phyloP scores from a whole-genome alignment of 1,284 basidiomycete species.

The Filobasidium uniguttulatum region DNA sequence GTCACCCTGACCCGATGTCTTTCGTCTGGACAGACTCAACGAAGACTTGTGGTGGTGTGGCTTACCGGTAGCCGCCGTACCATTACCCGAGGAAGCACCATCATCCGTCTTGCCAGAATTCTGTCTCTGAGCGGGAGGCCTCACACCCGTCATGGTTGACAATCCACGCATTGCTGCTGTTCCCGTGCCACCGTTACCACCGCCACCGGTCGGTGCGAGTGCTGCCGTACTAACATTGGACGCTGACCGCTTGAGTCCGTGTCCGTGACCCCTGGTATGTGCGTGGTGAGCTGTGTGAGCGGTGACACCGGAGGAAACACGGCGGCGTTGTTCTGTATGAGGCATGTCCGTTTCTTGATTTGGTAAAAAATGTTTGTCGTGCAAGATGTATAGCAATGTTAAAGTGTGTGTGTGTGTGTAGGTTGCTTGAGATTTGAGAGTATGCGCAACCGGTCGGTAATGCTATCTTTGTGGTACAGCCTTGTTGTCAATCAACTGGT shows the following conservation, averaged over 20 bases:
- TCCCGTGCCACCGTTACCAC: background rate
- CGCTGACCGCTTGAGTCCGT: background rate
- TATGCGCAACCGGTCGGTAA: too few relatives aligned
- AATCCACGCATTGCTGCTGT: background rate
- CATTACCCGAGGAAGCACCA: too few relatives aligned
- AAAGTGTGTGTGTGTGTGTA: too few relatives aligned
- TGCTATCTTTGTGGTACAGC: too few relatives aligned
- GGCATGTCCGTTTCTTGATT: too few relatives aligned
- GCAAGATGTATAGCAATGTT: too few relatives aligned
- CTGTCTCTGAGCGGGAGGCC: background rate
- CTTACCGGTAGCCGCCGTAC: too few relatives aligned
- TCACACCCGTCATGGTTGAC: background rate
- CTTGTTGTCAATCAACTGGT: too few relatives aligned
- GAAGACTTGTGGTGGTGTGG: slow-evolving; percentile 3
- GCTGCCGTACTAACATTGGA: background rate
- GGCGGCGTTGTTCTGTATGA: background rate
- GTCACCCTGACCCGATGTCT: background rate
- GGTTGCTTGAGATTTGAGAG: too few relatives aligned
- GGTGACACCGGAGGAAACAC: background rate
- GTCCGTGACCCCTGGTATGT: background rate
- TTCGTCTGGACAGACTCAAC: background rate
- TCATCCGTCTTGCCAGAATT: background rate
- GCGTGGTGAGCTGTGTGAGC: background rate
- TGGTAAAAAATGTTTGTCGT: too few relatives aligned
- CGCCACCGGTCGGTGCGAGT: background rate